phyloP scores from a whole-genome alignment of 257 asterid species.

The Ligustrum vulgare region DNA sequence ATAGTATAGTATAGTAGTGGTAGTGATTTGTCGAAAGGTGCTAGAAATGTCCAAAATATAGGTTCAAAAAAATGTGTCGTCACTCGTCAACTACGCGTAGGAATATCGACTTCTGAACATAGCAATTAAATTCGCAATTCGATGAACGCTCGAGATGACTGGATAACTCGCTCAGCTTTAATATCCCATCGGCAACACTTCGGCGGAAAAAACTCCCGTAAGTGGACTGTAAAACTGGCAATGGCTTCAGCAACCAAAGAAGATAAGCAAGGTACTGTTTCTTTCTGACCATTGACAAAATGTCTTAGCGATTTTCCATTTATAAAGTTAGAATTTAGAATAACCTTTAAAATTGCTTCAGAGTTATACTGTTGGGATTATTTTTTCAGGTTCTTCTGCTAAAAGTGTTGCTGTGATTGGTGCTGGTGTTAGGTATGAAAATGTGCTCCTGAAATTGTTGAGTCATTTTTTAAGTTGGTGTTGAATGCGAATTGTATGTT shows the following conservation, averaged over 20 bases:
- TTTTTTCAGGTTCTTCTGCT: constrained; percentile 40
- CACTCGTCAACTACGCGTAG: neutral
- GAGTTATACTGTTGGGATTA: constrained; percentile 4
- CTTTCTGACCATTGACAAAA: neutral
- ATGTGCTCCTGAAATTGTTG: constrained; percentile 14
- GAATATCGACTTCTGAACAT: neutral
- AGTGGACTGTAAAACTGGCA: constrained; percentile 17
- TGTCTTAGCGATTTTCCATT: neutral
- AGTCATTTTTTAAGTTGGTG: constrained; percentile 1
- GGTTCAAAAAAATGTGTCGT: neutral
- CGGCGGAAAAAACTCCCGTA: constrained; percentile 7
- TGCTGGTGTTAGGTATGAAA: constrained; percentile 75
- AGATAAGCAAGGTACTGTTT: constrained; percentile 42
- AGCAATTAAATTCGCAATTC: constrained; percentile 28
- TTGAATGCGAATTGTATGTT: neutral
- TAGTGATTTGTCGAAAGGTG: neutral
- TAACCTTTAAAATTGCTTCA: neutral
- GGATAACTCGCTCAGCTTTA: constrained; percentile 22
- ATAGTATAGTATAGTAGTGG: too few relatives aligned
- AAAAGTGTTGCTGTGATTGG: constrained; percentile 78
- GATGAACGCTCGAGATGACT: constrained; percentile 25
- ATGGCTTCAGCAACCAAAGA: constrained; percentile 43
- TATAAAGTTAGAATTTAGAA: neutral
- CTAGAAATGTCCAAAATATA: neutral
- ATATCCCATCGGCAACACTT: constrained; percentile 14